Base-by-base conservation (phyloP, 768 basidiomycete species). In the Phylloporus sp. region DNA sequence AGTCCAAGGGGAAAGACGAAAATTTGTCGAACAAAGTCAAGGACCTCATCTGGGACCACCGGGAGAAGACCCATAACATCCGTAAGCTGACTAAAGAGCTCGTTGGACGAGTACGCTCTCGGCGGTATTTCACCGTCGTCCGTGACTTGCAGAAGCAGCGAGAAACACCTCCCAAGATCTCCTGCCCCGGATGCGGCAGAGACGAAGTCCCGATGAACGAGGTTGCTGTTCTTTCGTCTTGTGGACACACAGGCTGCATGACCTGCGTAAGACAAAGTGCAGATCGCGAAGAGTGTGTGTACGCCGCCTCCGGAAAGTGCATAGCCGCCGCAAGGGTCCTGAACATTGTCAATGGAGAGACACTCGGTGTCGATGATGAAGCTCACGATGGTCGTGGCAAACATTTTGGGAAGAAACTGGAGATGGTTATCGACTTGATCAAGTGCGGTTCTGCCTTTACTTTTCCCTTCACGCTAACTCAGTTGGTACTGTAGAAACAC, bases 71-170 rank as follows among this genome's bases (percentile, higher is more conserved):
- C 2, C 92, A 95, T 65, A 82, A 86, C 41, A 86, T 95, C 50
- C 83, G 92, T 41, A 81, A 85, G 43, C 72, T 97, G 41, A 82
- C 82, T 29, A 94, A 93, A 68, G 95, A 97, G 68, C 81, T 95
- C 45, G 85, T 91, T 24, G 92, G 91, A 27, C 88, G 94, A 44
- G 82, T 91, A 43, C 85, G 94, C 39, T 97, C 94, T 2, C 76
- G 91, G 31, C 88, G 94, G 39, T 97, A 92, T 72, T 97, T 97
- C 73, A 89, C 81, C 7, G 87, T 88, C 47, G 91, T 97, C 36
- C 87, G 91, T 38, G 89, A 94, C 59, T 76, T 95, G 38, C 93
- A 97, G 66, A 85, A 81, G 62, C 84, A 89, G 60, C 73, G 75
- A 24, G 83, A 84, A 27, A 70, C 70, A 11, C 82, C 84, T 9